These are phyloP conservation scores for Platanus orientalis DNA, from an alignment of 164 flowering plant genomes.

Conservation along the genomic window DNA sequence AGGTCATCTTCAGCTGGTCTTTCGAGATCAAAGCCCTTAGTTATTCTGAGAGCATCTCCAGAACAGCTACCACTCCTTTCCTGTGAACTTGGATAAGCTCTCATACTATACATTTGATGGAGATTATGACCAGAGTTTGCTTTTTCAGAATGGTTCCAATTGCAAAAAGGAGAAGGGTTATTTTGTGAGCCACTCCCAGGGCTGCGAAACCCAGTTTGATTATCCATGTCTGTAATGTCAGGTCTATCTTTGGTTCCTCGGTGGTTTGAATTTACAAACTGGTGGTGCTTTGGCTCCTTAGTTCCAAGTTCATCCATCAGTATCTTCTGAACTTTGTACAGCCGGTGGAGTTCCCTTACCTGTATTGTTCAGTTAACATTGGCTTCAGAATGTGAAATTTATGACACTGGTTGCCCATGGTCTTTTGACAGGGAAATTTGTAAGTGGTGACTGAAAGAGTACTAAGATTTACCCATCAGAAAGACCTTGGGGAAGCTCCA, in stretches of 20 bases:
- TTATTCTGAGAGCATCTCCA: slow-evolving; percentile 25
- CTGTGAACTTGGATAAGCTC: slow-evolving; percentile 24
- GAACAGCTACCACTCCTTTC: slow-evolving; percentile 41
- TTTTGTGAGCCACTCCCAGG: slow-evolving; percentile 16
- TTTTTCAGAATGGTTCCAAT: slow-evolving; percentile 14
- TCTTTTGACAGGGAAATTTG: background rate
- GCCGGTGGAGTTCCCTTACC: slow-evolving; percentile 69
- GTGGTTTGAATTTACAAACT: slow-evolving; percentile 1
- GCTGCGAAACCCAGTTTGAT: slow-evolving; percentile 20
- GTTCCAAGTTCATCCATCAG: slow-evolving; percentile 49
- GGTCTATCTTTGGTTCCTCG: background rate
- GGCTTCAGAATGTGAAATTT: background rate
- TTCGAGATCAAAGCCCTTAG: slow-evolving; percentile 47
- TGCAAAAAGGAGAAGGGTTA: slow-evolving; percentile 12
- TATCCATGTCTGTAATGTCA: slow-evolving; percentile 6
- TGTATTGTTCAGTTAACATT: slow-evolving; percentile 23
- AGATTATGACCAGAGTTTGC: slow-evolving; percentile 11
- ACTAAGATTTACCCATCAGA: background rate
- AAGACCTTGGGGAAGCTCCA: background rate
- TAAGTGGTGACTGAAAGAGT: background rate
- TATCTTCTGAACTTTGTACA: slow-evolving; percentile 58
- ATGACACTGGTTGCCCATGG: background rate
- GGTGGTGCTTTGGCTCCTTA: slow-evolving; percentile 14
- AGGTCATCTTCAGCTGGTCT: slow-evolving; percentile 29
- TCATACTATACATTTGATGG: slow-evolving; percentile 10